Percentiles rank a stretch among this genome's conserved stretches.
Evolutionary conservation across 2,329 filamentous ascomycete genomes (phyloP).

Genomic region (Biscogniauxia sp.): DNA sequence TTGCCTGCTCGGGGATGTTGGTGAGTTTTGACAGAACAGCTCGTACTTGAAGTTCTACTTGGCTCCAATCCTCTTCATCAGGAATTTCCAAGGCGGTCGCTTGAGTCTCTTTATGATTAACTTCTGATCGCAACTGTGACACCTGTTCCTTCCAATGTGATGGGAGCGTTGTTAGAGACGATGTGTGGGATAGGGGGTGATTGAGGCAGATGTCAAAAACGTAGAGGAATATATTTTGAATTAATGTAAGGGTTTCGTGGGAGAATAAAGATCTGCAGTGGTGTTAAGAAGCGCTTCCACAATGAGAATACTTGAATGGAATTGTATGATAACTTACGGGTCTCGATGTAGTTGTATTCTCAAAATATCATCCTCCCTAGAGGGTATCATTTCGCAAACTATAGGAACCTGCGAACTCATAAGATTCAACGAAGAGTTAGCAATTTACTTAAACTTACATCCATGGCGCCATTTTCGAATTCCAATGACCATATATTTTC

Average conservation of each 20-base stretch:
- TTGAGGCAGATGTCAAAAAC: slow-evolving; percentile 26
- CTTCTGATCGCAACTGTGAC: slow-evolving; percentile 21
- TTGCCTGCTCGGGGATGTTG: slow-evolving; percentile 43
- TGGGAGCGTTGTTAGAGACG: slow-evolving; percentile 17
- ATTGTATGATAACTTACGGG: slow-evolving; percentile 32
- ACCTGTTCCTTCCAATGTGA: slow-evolving; percentile 16
- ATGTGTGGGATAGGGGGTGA: slow-evolving; percentile 31
- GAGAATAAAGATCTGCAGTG: slow-evolving; percentile 25
- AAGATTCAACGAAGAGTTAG: slow-evolving; percentile 10
- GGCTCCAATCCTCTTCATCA: slow-evolving; percentile 20
- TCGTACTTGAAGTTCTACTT: slow-evolving; percentile 52
- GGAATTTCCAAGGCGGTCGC: slow-evolving; percentile 8
- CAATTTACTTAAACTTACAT: slow-evolving; percentile 44
- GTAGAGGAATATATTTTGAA: slow-evolving; percentile 29
- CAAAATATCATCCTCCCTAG: slow-evolving; percentile 49
- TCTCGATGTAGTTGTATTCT: slow-evolving; percentile 63
- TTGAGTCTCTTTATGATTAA: neutral
- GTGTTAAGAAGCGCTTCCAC: slow-evolving; percentile 12
- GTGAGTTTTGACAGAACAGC: slow-evolving; percentile 59
- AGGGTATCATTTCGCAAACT: slow-evolving; percentile 71
- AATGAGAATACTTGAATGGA: neutral
- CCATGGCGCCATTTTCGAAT: slow-evolving; percentile 63
- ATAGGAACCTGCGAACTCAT: slow-evolving; percentile 55
- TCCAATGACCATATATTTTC: slow-evolving; percentile 53
- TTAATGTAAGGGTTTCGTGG: slow-evolving; percentile 15